Evolutionary conservation across 2,329 filamentous ascomycete genomes (phyloP).

Genomic region (Epichloe brachyelytri): DNA sequence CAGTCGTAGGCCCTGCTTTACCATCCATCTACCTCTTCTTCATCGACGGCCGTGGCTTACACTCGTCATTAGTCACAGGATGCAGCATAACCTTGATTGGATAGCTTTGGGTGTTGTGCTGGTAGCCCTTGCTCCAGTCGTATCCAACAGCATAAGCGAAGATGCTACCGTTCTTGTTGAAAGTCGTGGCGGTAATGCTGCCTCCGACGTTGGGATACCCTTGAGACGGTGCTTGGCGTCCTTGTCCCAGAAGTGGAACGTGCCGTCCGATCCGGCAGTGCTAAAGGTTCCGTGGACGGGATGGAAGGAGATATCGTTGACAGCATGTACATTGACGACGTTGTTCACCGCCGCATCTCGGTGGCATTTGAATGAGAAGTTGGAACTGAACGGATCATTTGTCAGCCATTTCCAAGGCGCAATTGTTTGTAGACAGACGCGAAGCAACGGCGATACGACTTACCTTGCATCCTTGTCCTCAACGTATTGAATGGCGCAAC

Average conservation of each 20-base stretch:
- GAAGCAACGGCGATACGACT: conserved; percentile 11
- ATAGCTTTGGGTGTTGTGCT: conserved; percentile 61
- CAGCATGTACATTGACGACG: conserved; percentile 78
- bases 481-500: conserved; percentile 96
- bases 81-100: conserved; percentile 80
- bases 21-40: conserved; percentile 41
- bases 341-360: conserved; percentile 66
- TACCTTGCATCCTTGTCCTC: conserved; percentile 83
- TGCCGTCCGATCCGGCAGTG: conserved; percentile 88
- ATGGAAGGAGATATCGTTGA: conserved; percentile 97
- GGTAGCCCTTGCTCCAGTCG: conserved; percentile 96
- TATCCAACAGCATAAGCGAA: conserved; percentile 89
- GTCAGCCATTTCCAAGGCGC: background rate
- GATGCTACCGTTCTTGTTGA: conserved; percentile 73
- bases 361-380: conserved; percentile 99
- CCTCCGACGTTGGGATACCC: conserved; percentile 73
- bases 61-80: conserved; percentile 51
- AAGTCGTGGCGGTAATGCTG: conserved; percentile 81
- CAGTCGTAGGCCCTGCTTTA: background rate
- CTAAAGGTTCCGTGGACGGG: conserved; percentile 96
- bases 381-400: conserved; percentile 41
- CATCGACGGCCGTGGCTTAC: conserved; percentile 45
- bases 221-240: conserved; percentile 80
- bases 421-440: background rate
- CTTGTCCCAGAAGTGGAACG: conserved; percentile 95